These are phyloP conservation scores for Tolypocladium sp. DNA, from an alignment of 2,329 filamentous ascomycete genomes.

Conservation along the genomic window DNA sequence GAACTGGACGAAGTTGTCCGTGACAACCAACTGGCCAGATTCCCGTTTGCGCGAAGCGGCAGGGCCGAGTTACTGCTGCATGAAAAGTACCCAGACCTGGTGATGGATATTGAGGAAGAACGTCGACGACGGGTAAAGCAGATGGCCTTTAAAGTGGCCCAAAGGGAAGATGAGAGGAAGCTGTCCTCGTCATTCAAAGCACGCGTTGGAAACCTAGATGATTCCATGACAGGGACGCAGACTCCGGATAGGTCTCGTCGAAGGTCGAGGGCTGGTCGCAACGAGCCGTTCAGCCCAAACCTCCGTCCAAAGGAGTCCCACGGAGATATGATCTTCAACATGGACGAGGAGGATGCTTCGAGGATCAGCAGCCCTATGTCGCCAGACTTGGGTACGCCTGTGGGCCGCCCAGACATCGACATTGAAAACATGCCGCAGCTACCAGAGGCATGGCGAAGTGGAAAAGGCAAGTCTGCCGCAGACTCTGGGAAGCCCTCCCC, in stretches of 20 bases:
- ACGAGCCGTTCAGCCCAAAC: slow-evolving; percentile 55
- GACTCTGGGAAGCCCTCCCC: not conserved
- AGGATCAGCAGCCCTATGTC: slow-evolving; percentile 18
- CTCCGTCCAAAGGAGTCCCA: slow-evolving; percentile 60
- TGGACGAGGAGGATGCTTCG: slow-evolving; percentile 66
- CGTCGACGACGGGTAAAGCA: slow-evolving; percentile 63
- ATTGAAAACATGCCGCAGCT: slow-evolving; percentile 18
- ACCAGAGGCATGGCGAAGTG: slow-evolving; percentile 17
- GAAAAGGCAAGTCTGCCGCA: slow-evolving; percentile 2
- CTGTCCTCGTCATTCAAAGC: slow-evolving; percentile 50
- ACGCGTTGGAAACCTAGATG: slow-evolving; percentile 57
- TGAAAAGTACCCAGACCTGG: slow-evolving; percentile 54
- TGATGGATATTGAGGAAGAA: slow-evolving; percentile 59
- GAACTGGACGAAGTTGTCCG: slow-evolving; percentile 76
- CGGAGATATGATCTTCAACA: slow-evolving; percentile 81
- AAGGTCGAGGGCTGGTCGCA: slow-evolving; percentile 36
- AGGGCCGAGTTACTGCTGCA: slow-evolving; percentile 58
- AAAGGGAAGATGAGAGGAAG: slow-evolving; percentile 57
- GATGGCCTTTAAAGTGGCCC: slow-evolving; percentile 58
- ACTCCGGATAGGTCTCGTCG: slow-evolving; percentile 35
- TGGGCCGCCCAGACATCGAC: slow-evolving; percentile 13
- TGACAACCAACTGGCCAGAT: slow-evolving; percentile 69
- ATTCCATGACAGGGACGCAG: slow-evolving; percentile 32
- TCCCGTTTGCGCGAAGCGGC: slow-evolving; percentile 70
- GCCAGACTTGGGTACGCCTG: slow-evolving; percentile 8